Evolutionary conservation across 345 rosid genomes (phyloP), one percentile per base, ranked within the genome.

Genomic region (Eutrema heterophyllum): DNA sequence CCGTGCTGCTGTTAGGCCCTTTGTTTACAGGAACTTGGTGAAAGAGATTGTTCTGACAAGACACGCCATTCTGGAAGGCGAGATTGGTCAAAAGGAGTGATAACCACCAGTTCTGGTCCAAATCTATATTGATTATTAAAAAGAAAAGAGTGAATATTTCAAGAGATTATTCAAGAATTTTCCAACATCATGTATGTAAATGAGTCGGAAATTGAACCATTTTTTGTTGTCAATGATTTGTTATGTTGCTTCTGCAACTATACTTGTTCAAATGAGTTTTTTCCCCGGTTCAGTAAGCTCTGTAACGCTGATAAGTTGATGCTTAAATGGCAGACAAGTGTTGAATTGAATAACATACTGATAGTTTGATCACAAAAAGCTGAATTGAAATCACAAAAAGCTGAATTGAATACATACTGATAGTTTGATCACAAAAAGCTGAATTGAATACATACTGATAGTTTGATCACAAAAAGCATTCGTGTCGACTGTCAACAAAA

Each of bases 11-110:
- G 93, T 94, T 62, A 79, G 93, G 64, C 97, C 97, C 0, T 94
- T 94, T 59, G 88, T 93, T 39, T 94, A 91, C 77, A 85, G 93
- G 73, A 91, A 94, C 79, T 95, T 91, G 29, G 97, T 94, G 55
- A 94, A 94, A 82, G 98, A 94, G 85, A 89, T 94, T 72, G 97
- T 89, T 62, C 75, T 94, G 49, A 91, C 96, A 35, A 91, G 98
- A 81, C 97, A 94, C 67, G 98, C 95, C 32, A 89, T 94, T 70
- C 70, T 91, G 78, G 98, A 94, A 40, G 96, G 93, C 54, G 96
- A 88, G 30, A 91, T 91, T 75, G 90, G 93, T 46, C 73, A 74
- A 33, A 83, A 83, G 12, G 81, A 82, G 16, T 85, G 79, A 80
- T 36, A 41, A 40, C 13, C 6, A 57, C 8, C 21, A 24, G 30